Conservation (phyloP, 345 rosid genomes). For the Leavenworthia alabamica region DNA sequence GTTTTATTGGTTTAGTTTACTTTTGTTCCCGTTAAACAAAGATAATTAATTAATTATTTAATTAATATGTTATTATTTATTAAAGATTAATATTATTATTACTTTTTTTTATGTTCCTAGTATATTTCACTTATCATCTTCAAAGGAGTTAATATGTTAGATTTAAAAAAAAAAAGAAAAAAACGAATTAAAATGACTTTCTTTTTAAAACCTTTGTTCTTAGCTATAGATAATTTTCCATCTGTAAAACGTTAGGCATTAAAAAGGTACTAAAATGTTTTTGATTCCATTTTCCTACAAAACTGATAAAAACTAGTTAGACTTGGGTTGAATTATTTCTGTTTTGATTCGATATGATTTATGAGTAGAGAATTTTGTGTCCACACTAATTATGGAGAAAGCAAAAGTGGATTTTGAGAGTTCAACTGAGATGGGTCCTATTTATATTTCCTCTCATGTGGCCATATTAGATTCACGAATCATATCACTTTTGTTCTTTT, state of each 20-base stretch:
- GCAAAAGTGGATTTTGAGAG: constrained; percentile 16
- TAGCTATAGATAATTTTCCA: not conserved
- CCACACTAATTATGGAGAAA: not conserved
- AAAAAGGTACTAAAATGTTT: not conserved
- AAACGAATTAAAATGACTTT: not conserved
- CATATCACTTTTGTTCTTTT: constrained; percentile 13
- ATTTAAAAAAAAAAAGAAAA: no score
- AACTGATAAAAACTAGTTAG: not conserved
- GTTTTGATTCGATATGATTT: not conserved
- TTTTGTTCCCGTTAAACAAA: not conserved
- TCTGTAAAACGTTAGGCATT: not conserved
- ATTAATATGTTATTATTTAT: not conserved
- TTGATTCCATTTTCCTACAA: not conserved
- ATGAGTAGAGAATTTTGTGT: not conserved
- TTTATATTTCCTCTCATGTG: not conserved
- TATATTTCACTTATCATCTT: not conserved
- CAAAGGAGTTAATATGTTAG: not conserved
- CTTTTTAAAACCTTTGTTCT: not conserved
- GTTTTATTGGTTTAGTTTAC: not conserved
- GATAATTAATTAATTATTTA: not conserved
- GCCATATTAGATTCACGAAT: constrained; percentile 20
- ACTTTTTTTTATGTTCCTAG: not conserved
- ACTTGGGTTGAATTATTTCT: not conserved
- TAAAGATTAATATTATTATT: not conserved
- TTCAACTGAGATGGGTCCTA: constrained; percentile 11